Evolutionary conservation across 2,329 filamentous ascomycete genomes (phyloP), one percentile per base, ranked within the genome.

Genomic region (Coleophoma eucalyptorum): DNA sequence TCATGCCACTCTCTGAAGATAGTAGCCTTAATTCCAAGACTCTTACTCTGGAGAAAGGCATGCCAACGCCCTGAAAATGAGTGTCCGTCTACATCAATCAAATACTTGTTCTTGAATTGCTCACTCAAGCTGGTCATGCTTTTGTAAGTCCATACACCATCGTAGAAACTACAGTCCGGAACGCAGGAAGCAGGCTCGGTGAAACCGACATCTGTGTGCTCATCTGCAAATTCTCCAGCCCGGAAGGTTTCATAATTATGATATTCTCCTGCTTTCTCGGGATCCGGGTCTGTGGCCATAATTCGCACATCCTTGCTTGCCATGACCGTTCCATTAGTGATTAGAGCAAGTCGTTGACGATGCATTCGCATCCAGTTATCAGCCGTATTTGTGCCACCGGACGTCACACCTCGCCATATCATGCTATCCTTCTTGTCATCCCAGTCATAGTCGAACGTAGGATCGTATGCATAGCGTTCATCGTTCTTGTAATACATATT

Each of bases 1-100:
- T 92, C 88, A 62, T 92, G 89, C 89, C 89, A 94, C 65, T 94
- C 89, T 18, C 80, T 77, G 69, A 85, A 94, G 19, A 93, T 72
- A 0, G 89, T 90, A 5, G 85, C 81, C 70, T 93, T 94, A 69
- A 94, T 81, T 0, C 86, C 86, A 8, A 92, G 67, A 15, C 80
- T 84, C 2, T 81, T 87, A 31, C 82, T 87, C 33, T 79, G 75
- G 20, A 93, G 71, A 65, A 92, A 90, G 0, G 79, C 81, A 4
- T 84, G 76, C 61, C 85, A 89, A 5, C 86, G 79, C 1, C 84
- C 86, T 21, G 80, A 86, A 62, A 87, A 87, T 2, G 78, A 82
- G 69, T 87, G 84, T 31, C 89, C 89, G 66, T 93, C 89, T 50
- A 93, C 79, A 64, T 94, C 89, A 0, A 86, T 81, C 2, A 93